Evolutionary conservation across 2,329 filamentous ascomycete genomes (phyloP).

Genomic region (Penicillium sclerotigenum): DNA sequence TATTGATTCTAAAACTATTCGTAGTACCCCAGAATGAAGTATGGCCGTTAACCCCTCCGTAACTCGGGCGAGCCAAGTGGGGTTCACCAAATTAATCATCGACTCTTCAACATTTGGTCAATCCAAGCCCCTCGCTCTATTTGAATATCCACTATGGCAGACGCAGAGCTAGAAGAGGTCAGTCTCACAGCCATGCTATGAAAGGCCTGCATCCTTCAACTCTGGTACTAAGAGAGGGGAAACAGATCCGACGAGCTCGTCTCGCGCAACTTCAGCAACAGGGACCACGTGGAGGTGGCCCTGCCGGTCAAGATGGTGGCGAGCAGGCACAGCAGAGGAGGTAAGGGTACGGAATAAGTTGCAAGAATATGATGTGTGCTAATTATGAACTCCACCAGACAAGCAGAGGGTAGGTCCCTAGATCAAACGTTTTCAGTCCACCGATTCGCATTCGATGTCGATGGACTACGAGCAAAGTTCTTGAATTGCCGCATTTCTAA

Average conservation of each 20-base stretch:
- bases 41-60: constrained; percentile 8
- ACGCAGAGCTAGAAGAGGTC: constrained; percentile 64
- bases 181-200: constrained; percentile 7
- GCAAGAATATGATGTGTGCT: background rate
- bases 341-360: constrained; percentile 44
- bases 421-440: background rate
- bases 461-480: background rate
- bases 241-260: constrained; percentile 82
- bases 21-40: background rate
- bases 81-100: constrained; percentile 18
- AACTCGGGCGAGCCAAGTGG: constrained; percentile 22
- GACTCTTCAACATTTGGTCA: constrained; percentile 1
- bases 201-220: background rate
- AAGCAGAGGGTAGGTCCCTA: constrained; percentile 33
- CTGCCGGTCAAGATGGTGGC: constrained; percentile 47
- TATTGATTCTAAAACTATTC: background rate
- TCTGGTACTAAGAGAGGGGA: constrained; percentile 4
- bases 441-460: background rate
- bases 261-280: constrained; percentile 86
- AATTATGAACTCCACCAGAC: constrained; percentile 20
- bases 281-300: constrained; percentile 47
- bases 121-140: background rate
- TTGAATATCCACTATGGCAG: constrained; percentile 51
- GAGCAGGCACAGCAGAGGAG: constrained; percentile 62
- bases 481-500: background rate